A percentile compares a stretch with the other conserved stretches of the same genome.
Conservation (phyloP, 805 yeast genomes). For the Candida bentonensis region DNA sequence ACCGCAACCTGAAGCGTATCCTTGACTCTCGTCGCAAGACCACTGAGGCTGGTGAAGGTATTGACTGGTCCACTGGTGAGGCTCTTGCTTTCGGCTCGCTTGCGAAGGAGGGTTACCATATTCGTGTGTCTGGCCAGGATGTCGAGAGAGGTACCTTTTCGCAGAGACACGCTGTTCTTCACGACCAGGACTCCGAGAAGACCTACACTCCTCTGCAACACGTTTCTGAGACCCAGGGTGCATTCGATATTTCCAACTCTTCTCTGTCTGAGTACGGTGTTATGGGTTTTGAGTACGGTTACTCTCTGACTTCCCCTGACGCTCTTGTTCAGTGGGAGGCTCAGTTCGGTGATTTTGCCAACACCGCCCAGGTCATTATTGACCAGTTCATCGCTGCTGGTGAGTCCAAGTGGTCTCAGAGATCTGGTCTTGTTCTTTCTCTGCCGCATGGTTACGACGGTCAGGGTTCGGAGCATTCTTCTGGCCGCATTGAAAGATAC, state of each 20-base stretch:
- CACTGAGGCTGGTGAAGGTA: conserved; percentile 77
- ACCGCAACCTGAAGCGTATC: conserved; percentile 92
- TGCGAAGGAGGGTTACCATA: conserved; percentile 85
- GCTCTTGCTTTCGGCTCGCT: conserved; percentile 94
- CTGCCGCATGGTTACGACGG: conserved; percentile 99
- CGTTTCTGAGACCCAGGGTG: conserved; percentile 68
- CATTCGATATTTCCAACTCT: conserved; percentile 81
- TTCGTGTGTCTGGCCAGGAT: conserved; percentile 97
- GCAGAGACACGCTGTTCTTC: conserved; percentile 97
- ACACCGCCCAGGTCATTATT: conserved; percentile 94
- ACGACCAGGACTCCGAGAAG: conserved; percentile 80
- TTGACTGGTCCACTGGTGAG: conserved; percentile 99
- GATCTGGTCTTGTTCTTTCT: conserved; percentile 89
- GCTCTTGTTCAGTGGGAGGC: conserved; percentile 98
- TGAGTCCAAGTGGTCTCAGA: conserved; percentile 97
- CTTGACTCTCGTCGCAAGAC: conserved; percentile 77
- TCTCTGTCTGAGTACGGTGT: conserved; percentile 98
- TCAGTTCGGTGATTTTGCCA: conserved; percentile 99
- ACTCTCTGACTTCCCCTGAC: conserved; percentile 94
- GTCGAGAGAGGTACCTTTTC: conserved; percentile 99
- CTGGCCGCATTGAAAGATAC: conserved; percentile 95
- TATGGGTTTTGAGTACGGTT: conserved; percentile 98
- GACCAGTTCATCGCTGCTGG: conserved; percentile 96
- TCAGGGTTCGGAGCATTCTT: conserved; percentile 99
- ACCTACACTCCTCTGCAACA: conserved; percentile 78